Conservation (phyloP, 176 grass and related monocot species). For the Puccinellia tenuiflora region DNA sequence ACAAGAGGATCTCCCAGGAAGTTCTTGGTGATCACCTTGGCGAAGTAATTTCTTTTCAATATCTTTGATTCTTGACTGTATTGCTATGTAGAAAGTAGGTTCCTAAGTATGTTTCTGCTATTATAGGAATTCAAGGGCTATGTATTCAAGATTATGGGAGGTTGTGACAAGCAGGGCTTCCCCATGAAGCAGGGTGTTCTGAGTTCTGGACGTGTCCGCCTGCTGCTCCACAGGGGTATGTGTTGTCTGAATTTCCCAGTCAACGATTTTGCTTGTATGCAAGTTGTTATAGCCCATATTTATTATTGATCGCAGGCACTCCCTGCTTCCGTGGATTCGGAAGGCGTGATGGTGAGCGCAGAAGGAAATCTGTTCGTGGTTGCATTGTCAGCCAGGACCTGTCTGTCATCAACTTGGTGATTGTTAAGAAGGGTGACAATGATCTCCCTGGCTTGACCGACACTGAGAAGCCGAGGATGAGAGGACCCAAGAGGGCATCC, state of each 20-base stretch:
- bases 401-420: slow-evolving; percentile 76
- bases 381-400: slow-evolving; percentile 90
- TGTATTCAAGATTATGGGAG: slow-evolving; percentile 93
- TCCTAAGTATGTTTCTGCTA: not conserved
- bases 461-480: slow-evolving; percentile 90
- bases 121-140: slow-evolving; percentile 87
- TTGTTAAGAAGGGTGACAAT: slow-evolving; percentile 89
- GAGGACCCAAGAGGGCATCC: slow-evolving; percentile 86
- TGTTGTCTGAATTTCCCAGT: not conserved
- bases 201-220: slow-evolving; percentile 61
- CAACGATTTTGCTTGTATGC: not conserved
- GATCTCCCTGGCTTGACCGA: slow-evolving; percentile 82
- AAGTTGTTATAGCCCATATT: not conserved
- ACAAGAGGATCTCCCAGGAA: slow-evolving; percentile 93
- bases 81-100: not conserved
- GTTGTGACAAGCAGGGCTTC: slow-evolving; percentile 89
- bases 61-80: not conserved
- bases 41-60: slow-evolving; percentile 31
- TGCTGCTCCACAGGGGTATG: slow-evolving; percentile 75
- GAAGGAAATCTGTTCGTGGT: slow-evolving; percentile 79
- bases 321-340: slow-evolving; percentile 85
- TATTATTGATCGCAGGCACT: slow-evolving; percentile 32
- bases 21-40: slow-evolving; percentile 70
- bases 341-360: slow-evolving; percentile 77
- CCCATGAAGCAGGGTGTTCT: slow-evolving; percentile 91